A percentile compares a stretch with the other conserved stretches of the same genome.
These are phyloP conservation scores for Borovskyia barvae DNA, from an alignment of 208 protist species.

Conservation along the genomic window DNA sequence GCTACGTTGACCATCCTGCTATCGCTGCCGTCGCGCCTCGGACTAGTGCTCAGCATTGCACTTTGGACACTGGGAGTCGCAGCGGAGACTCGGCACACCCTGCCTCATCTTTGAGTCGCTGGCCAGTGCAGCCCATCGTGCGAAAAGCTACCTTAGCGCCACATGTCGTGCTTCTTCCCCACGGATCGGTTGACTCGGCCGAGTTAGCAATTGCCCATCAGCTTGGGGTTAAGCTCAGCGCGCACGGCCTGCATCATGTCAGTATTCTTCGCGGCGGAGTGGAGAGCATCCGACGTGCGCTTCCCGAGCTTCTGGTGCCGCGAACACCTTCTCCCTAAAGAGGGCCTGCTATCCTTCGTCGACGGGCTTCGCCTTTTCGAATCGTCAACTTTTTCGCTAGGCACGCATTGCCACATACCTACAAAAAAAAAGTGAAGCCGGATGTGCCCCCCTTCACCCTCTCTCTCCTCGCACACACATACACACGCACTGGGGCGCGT, in stretches of 20 bases:
- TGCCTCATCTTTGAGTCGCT: too few relatives aligned
- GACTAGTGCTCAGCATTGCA: background rate
- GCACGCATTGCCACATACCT: background rate
- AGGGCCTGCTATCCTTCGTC: background rate
- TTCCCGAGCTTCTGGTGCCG: conserved; percentile 43
- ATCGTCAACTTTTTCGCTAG: background rate
- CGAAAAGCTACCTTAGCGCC: conserved; percentile 25
- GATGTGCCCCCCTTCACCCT: background rate
- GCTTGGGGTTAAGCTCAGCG: conserved; percentile 46
- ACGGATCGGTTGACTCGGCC: background rate
- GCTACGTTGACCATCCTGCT: conserved; percentile 31
- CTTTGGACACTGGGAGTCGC: too few relatives aligned
- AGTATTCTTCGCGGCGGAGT: conserved; percentile 64
- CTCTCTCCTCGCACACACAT: background rate
- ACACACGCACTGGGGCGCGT: background rate
- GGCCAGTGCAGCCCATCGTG: conserved; percentile 27
- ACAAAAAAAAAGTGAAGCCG: background rate
- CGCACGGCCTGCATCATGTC: conserved; percentile 56
- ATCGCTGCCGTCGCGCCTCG: conserved; percentile 41
- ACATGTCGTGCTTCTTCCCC: conserved; percentile 38
- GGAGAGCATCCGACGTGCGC: conserved; percentile 27
- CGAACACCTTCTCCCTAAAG: conserved; percentile 8
- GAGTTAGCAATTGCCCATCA: conserved; percentile 27
- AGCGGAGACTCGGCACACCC: too few relatives aligned
- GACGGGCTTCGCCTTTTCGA: too few relatives aligned